phyloP scores from a whole-genome alignment of 176 grass and related monocot genomes.

The Tillandsia fasciculata region DNA sequence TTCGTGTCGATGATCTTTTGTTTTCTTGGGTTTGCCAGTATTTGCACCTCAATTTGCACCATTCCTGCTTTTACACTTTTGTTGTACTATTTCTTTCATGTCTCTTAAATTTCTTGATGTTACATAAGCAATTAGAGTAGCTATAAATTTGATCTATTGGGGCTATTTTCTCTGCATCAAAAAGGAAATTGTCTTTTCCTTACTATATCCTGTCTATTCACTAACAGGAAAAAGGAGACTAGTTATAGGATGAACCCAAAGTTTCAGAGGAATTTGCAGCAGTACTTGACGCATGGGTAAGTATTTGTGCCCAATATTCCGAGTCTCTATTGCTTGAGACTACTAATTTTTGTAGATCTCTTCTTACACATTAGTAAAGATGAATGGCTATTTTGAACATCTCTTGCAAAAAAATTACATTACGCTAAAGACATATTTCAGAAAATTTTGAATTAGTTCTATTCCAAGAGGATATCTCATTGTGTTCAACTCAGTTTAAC shows the following conservation, averaged over 20 bases:
- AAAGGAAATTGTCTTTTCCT: conserved; percentile 3
- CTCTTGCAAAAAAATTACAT: background rate
- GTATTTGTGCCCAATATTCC: background rate
- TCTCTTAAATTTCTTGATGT: background rate
- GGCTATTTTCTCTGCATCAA: background rate
- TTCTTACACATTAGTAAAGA: too few species aligned
- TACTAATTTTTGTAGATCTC: too few species aligned
- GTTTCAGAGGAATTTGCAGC: conserved; percentile 86
- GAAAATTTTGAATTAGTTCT: background rate
- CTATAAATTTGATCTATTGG: background rate
- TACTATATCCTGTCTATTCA: conserved; percentile 11
- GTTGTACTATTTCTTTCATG: background rate
- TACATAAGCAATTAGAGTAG: background rate
- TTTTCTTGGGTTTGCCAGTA: too few species aligned
- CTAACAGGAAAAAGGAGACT: conserved; percentile 56
- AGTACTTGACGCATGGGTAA: conserved; percentile 73
- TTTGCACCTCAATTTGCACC: too few species aligned
- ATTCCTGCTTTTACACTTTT: too few species aligned
- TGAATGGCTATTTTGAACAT: background rate
- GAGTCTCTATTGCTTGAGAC: too few species aligned
- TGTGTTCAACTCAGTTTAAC: background rate
- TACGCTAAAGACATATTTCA: background rate
- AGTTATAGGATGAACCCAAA: conserved; percentile 83
- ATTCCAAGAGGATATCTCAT: background rate
- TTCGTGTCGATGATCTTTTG: too few species aligned